A percentile compares a stretch with the other conserved stretches of the same genome.
Conservation (phyloP, 225 moss, liverwort and hornwort species). For the Lunularia cruciata region DNA sequence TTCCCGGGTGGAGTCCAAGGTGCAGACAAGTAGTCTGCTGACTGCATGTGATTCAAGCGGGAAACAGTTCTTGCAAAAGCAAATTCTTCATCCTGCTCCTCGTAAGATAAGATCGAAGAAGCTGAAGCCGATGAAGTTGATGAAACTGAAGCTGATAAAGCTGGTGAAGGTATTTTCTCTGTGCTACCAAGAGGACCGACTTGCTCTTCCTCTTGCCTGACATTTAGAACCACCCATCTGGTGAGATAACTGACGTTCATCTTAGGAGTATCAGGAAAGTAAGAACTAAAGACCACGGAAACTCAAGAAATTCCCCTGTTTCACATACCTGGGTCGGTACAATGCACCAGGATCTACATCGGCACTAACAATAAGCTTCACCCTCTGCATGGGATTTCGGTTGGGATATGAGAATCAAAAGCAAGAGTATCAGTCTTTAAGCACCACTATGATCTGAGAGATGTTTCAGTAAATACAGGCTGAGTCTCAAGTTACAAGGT, state of each 20-base stretch:
- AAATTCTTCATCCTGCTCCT: slow-evolving; percentile 79
- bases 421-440: neutral
- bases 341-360: slow-evolving; percentile 62
- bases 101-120: slow-evolving; percentile 45
- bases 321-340: slow-evolving; percentile 67
- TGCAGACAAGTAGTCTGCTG: slow-evolving; percentile 64
- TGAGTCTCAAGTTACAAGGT: no score
- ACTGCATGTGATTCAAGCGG: slow-evolving; percentile 73
- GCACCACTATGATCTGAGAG: neutral
- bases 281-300: neutral
- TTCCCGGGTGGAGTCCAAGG: slow-evolving; percentile 78
- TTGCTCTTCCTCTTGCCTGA: slow-evolving; percentile 34
- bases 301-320: neutral
- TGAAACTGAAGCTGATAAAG: neutral
- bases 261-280: neutral
- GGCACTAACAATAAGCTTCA: slow-evolving; percentile 77
- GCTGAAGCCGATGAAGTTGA: no score
- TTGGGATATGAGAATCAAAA: neutral
- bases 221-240: no score
- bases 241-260: no score
- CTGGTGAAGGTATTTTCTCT: slow-evolving; percentile 39
- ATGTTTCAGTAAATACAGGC: no score
- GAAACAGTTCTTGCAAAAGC: slow-evolving; percentile 80
- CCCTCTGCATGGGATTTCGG: slow-evolving; percentile 47
- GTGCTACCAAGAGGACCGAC: slow-evolving; percentile 29